Evolutionary conservation across 441 rosid genomes (phyloP).

Genomic region (Biscutella laevigata): DNA sequence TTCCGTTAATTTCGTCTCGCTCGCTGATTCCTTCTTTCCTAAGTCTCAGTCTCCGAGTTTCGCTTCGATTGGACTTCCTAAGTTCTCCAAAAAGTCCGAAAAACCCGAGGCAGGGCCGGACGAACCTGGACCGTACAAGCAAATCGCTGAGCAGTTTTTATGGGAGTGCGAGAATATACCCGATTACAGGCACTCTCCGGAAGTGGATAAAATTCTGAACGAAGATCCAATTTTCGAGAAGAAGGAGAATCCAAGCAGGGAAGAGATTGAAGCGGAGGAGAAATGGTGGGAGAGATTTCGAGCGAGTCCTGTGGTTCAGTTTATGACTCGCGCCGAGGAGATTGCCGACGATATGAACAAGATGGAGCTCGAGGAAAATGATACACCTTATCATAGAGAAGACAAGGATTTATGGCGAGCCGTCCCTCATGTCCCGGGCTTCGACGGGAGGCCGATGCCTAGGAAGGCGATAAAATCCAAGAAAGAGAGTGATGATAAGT

Average conservation of each 20-base stretch:
- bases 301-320: slow-evolving; percentile 57
- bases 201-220: slow-evolving; percentile 53
- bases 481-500: slow-evolving; percentile 77
- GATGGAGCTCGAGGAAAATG: slow-evolving; percentile 50
- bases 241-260: slow-evolving; percentile 57
- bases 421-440: slow-evolving; percentile 61
- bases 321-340: slow-evolving; percentile 54
- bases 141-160: slow-evolving; percentile 52
- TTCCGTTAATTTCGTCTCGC: slow-evolving; percentile 37
- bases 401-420: slow-evolving; percentile 67
- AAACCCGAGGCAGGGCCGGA: slow-evolving; percentile 27
- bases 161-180: slow-evolving; percentile 73
- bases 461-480: slow-evolving; percentile 62
- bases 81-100: slow-evolving; percentile 21
- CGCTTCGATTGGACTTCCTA: slow-evolving; percentile 45
- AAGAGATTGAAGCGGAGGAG: slow-evolving; percentile 59
- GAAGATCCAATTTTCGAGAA: slow-evolving; percentile 51
- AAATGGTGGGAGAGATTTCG: slow-evolving; percentile 52
- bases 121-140: slow-evolving; percentile 34
- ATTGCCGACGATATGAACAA: slow-evolving; percentile 51
- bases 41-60: slow-evolving; percentile 32
- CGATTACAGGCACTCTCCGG: slow-evolving; percentile 61
- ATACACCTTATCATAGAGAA: slow-evolving; percentile 50
- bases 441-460: slow-evolving; percentile 84
- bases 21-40: slow-evolving; percentile 28